Percentiles rank a stretch among this genome's conserved stretches.
These are phyloP conservation scores for Cryptococcus sp. DNA, from an alignment of 1,284 basidiomycete genomes.

Conservation along the genomic window DNA sequence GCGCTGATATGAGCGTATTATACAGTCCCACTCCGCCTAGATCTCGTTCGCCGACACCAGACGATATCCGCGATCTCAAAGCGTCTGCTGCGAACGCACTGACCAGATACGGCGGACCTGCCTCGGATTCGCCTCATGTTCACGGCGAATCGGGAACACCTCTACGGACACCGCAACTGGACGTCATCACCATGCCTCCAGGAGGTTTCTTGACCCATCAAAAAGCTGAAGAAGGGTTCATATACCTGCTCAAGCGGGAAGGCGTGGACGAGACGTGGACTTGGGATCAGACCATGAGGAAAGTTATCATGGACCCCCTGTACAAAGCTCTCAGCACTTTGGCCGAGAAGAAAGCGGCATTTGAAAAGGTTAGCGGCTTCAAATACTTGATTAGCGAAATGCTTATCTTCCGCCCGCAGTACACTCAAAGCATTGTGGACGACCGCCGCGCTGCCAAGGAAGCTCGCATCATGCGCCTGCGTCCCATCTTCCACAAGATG, in stretches of 20 bases:
- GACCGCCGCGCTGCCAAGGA: constrained; percentile 79
- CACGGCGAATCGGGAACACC: constrained; percentile 7
- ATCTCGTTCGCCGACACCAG: constrained; percentile 26
- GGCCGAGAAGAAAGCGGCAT: constrained; percentile 90
- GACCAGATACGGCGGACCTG: constrained; percentile 11
- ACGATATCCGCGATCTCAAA: constrained; percentile 19
- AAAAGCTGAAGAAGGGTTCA: constrained; percentile 92
- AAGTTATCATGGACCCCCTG: constrained; percentile 94
- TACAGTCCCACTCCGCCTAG: not conserved
- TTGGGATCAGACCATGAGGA: constrained; percentile 98
- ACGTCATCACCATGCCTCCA: constrained; percentile 66
- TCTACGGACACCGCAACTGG: constrained; percentile 10
- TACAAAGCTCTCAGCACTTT: constrained; percentile 93
- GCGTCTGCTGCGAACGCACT: constrained; percentile 23
- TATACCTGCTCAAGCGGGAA: constrained; percentile 80
- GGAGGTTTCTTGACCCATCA: constrained; percentile 83
- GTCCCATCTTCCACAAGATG: constrained; percentile 79
- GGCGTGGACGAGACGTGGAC: constrained; percentile 90
- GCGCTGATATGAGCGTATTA: not conserved
- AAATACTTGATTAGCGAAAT: not conserved
- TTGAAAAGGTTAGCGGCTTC: constrained; percentile 71
- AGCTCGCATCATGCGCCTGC: constrained; percentile 73
- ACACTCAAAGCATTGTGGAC: constrained; percentile 64
- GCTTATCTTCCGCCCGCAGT: constrained; percentile 57
- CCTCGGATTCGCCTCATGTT: constrained; percentile 9